Conservation (phyloP, 1,284 basidiomycete genomes). For the Apiotrichum mycotoxinovorans region DNA sequence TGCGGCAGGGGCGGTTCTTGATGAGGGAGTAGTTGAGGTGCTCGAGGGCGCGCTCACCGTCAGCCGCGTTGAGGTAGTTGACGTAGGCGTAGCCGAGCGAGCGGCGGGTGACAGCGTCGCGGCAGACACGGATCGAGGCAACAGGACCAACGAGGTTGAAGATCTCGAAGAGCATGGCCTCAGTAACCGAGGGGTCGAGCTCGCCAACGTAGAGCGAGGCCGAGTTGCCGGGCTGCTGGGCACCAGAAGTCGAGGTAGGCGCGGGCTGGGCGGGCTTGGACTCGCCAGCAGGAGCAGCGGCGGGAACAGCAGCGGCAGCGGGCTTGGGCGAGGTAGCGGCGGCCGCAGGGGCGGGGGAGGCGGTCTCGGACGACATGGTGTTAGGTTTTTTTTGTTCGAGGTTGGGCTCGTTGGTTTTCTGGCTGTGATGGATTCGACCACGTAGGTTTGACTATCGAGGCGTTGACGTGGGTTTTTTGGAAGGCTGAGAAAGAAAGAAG, state of each 20-base stretch:
- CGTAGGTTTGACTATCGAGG: constrained; percentile 19
- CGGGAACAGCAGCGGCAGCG: constrained; percentile 23
- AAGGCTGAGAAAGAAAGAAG: constrained; percentile 2
- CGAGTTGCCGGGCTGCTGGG: constrained; percentile 63
- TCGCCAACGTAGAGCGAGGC: constrained; percentile 99
- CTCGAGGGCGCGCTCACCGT: constrained; percentile 99
- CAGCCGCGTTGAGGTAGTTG: constrained; percentile 93
- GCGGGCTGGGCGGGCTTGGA: constrained; percentile 47
- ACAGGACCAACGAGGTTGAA: constrained; percentile 99
- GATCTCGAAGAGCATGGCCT: constrained; percentile 99
- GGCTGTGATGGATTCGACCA: constrained; percentile 21
- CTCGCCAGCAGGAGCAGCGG: constrained; percentile 28
- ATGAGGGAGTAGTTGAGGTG: constrained; percentile 99
- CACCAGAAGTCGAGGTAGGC: constrained; percentile 59
- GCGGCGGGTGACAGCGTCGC: constrained; percentile 98
- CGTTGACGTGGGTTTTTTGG: constrained; percentile 30
- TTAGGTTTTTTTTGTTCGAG: background rate
- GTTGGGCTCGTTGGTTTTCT: constrained; percentile 7
- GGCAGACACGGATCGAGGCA: constrained; percentile 98
- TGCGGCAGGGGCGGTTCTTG: constrained; percentile 97
- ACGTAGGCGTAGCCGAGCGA: constrained; percentile 99
- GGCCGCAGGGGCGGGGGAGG: constrained; percentile 29
- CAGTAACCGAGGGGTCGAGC: constrained; percentile 94
- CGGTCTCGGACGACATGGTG: constrained; percentile 34
- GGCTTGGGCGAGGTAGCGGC: constrained; percentile 22